Conservation (phyloP, 441 rosid species). For the Erodium moschatum region DNA sequence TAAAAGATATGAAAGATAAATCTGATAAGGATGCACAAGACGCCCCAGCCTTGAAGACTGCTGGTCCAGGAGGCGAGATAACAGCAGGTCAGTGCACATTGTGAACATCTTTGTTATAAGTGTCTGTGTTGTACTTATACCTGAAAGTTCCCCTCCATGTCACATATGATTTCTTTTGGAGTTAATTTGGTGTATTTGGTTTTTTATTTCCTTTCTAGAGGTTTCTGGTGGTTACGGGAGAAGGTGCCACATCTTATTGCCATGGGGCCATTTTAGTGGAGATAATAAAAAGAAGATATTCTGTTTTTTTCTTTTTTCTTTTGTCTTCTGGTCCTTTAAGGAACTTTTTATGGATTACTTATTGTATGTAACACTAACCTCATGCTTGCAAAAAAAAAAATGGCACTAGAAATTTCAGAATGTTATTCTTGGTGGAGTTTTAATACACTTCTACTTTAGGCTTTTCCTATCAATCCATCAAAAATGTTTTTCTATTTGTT, state of each 20-base stretch:
- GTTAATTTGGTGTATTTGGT: too few species aligned
- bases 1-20: constrained; percentile 73
- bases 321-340: too few species aligned
- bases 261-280: too few species aligned
- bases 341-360: not conserved
- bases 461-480: too few species aligned
- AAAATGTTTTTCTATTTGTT: not conserved
- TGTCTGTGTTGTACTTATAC: not conserved
- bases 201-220: too few species aligned
- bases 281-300: too few species aligned
- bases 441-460: too few species aligned
- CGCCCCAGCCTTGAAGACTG: constrained; percentile 75
- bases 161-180: not conserved
- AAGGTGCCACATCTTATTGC: too few species aligned
- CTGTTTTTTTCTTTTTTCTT: too few species aligned
- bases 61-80: constrained; percentile 92
- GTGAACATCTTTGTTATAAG: constrained; percentile 7
- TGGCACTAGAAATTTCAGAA: too few species aligned
- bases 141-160: not conserved
- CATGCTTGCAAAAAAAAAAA: not conserved
- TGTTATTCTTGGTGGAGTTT: too few species aligned
- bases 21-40: constrained; percentile 55
- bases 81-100: constrained; percentile 70
- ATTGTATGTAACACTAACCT: not conserved
- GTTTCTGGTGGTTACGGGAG: too few species aligned